Evolutionary conservation across 331 rosid species (phyloP).

Genomic region (Telfairia occidentalis): DNA sequence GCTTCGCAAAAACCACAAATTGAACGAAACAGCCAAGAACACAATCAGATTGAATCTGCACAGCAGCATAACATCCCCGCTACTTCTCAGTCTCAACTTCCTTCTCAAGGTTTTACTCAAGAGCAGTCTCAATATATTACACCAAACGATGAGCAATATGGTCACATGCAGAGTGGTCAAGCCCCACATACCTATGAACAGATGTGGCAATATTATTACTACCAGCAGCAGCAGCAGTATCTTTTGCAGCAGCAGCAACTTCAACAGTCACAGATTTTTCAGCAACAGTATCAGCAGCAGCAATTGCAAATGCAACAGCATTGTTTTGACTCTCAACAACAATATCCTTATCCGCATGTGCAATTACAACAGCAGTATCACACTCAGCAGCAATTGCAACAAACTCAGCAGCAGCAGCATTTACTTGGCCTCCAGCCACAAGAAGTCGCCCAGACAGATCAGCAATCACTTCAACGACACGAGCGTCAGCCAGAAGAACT

Average conservation of each 20-base stretch:
- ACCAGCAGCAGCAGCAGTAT: slow-evolving; percentile 56
- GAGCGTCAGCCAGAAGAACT: slow-evolving; percentile 21
- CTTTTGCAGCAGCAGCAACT: slow-evolving; percentile 25
- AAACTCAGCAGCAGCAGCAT: slow-evolving; percentile 27
- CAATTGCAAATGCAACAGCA: slow-evolving; percentile 39
- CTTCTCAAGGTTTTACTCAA: slow-evolving; percentile 23
- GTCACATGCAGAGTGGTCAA: slow-evolving; percentile 41
- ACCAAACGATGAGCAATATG: slow-evolving; percentile 43
- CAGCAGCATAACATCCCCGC: slow-evolving; percentile 31
- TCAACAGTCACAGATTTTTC: slow-evolving; percentile 19
- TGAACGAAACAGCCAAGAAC: slow-evolving; percentile 46
- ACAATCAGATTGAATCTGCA: slow-evolving; percentile 37
- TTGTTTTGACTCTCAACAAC: slow-evolving; percentile 17
- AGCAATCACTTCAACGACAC: slow-evolving; percentile 15
- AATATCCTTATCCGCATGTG: slow-evolving; percentile 8
- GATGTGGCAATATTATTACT: slow-evolving; percentile 75
- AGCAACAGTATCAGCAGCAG: slow-evolving; percentile 25
- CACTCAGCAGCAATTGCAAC: slow-evolving; percentile 23
- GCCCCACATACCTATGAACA: slow-evolving; percentile 33
- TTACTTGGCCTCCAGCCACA: slow-evolving; percentile 14
- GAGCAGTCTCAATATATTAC: slow-evolving; percentile 27
- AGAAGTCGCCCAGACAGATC: slow-evolving; percentile 1
- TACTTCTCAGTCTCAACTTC: slow-evolving; percentile 38
- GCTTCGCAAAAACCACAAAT: slow-evolving; percentile 25
- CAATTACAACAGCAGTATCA: slow-evolving; percentile 37